Percentiles rank a stretch among this genome's conserved stretches.
phyloP scores from a whole-genome alignment of 257 asterid species.

The Nicotiana sylvestris region DNA sequence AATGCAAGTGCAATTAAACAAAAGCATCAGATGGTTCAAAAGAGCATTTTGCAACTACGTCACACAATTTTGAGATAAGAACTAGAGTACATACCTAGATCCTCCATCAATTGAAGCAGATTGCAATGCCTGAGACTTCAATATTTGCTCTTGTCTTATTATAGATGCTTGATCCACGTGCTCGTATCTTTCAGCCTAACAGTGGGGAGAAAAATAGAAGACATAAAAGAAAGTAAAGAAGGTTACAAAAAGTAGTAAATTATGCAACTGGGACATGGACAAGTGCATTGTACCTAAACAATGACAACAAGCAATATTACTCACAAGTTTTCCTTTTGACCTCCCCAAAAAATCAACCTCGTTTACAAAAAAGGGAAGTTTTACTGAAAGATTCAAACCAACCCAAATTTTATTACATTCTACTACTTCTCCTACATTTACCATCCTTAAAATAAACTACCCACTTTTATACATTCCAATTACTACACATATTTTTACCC shows the following conservation, averaged over 20 bases:
- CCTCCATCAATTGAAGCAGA: constrained; percentile 72
- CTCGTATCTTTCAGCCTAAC: constrained; percentile 66
- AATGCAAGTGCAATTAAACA: background rate
- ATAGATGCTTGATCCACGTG: constrained; percentile 61
- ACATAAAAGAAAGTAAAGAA: background rate
- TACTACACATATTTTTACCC: background rate
- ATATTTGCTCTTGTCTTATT: constrained; percentile 65
- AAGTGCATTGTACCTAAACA: background rate
- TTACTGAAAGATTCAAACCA: background rate
- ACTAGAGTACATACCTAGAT: constrained; percentile 55
- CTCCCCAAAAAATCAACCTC: background rate
- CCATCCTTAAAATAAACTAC: background rate
- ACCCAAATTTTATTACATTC: background rate
- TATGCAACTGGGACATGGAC: background rate
- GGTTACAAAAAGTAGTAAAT: background rate
- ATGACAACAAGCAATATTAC: background rate
- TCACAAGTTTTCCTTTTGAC: background rate
- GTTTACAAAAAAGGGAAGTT: background rate
- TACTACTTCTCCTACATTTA: background rate
- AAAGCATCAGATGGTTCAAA: background rate
- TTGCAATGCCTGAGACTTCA: constrained; percentile 70
- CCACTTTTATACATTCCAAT: background rate
- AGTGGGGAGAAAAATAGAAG: background rate
- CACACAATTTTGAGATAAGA: background rate
- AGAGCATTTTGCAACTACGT: background rate